phyloP scores from a whole-genome alignment of 73 alveolate species.

The Tetrahymena elliotti region DNA sequence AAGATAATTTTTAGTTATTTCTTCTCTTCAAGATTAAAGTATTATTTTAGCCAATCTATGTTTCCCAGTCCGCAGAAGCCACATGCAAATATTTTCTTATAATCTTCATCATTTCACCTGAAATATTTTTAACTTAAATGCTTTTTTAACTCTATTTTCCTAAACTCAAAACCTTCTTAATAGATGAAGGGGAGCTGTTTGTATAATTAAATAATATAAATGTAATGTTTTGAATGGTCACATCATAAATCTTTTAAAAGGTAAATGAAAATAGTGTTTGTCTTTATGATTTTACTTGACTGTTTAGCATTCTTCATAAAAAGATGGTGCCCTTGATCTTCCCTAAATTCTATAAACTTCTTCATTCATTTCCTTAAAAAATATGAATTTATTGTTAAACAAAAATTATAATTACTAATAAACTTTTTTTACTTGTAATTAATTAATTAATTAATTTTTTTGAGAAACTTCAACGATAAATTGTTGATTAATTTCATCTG shows the following conservation, averaged over 20 bases:
- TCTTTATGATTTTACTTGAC: not conserved
- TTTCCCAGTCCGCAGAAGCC: not conserved
- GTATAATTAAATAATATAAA: not conserved
- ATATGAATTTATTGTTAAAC: not conserved
- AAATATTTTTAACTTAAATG: not conserved
- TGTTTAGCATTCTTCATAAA: not conserved
- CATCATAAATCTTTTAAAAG: too few species aligned
- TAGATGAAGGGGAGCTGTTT: not conserved
- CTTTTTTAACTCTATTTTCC: not conserved
- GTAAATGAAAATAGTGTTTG: too few species aligned
- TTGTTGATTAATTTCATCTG: too few species aligned
- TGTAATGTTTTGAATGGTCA: too few species aligned
- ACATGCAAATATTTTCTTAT: not conserved
- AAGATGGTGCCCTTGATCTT: not conserved
- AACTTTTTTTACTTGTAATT: not conserved
- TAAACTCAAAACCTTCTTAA: not conserved
- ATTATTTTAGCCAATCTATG: not conserved
- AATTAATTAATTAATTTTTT: too few species aligned
- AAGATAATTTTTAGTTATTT: not conserved
- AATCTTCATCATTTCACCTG: not conserved
- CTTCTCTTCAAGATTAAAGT: not conserved
- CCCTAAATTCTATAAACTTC: not conserved
- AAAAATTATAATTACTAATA: too few species aligned
- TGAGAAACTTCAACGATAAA: not conserved
- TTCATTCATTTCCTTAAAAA: not conserved